Conservation (phyloP, 768 basidiomycete species). For the Termitomyces eurrhizus region DNA sequence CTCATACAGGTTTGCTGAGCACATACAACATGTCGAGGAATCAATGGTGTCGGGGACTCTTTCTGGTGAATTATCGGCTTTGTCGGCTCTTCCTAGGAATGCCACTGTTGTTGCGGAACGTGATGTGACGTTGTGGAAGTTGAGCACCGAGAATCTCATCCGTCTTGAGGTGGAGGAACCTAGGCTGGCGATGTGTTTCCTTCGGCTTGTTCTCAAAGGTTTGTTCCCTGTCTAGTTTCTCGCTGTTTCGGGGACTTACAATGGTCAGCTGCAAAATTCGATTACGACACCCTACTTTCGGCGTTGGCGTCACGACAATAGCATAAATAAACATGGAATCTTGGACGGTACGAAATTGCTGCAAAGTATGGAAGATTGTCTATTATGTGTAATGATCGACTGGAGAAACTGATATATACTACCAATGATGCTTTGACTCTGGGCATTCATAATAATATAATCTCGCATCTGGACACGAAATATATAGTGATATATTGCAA, state of each 20-base stretch:
- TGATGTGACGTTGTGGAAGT: conserved; percentile 76
- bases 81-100: conserved; percentile 78
- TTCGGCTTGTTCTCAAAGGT: conserved; percentile 68
- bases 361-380: background rate
- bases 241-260: background rate
- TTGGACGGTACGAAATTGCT: too few species aligned
- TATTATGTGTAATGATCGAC: background rate
- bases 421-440: background rate
- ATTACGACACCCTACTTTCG: conserved; percentile 13
- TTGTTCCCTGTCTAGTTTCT: background rate
- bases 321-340: background rate
- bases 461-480: background rate
- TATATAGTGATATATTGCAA: too few species aligned
- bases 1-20: conserved; percentile 72
- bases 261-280: conserved; percentile 16
- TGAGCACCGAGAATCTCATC: conserved; percentile 56
- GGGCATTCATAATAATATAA: background rate
- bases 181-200: conserved; percentile 59
- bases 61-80: conserved; percentile 85
- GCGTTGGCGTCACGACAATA: conserved; percentile 16
- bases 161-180: conserved; percentile 68
- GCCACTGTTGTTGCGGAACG: conserved; percentile 83
- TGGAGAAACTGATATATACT: background rate
- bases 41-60: conserved; percentile 93
- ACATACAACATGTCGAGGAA: conserved; percentile 69